Percentiles rank a stretch among this genome's conserved stretches.
Conservation (phyloP, 441 rosid species). For the Melastoma candidum region DNA sequence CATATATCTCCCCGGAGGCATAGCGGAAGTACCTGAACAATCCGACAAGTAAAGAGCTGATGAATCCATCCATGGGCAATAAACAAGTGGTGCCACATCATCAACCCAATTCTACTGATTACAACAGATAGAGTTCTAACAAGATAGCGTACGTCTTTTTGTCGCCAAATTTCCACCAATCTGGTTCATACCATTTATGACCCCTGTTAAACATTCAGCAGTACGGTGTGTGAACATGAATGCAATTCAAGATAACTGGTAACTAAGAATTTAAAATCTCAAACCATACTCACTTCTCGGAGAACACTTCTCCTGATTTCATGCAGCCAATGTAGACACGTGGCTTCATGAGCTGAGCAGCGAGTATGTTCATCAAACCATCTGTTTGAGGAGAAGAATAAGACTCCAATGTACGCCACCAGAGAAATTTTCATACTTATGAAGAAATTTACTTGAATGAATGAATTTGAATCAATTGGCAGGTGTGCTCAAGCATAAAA, state of each 20-base stretch:
- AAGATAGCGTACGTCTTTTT: slow-evolving; percentile 65
- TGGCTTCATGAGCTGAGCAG: slow-evolving; percentile 63
- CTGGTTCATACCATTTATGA: slow-evolving; percentile 92
- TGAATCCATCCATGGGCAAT: neutral
- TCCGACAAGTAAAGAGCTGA: slow-evolving; percentile 7
- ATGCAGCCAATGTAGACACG: slow-evolving; percentile 91
- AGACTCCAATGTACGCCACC: neutral
- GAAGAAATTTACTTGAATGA: too few relatives aligned
- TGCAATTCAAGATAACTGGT: slow-evolving; percentile 1
- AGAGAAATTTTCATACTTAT: too few relatives aligned
- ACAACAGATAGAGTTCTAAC: slow-evolving; percentile 1
- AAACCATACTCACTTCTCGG: slow-evolving; percentile 57
- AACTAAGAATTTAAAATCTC: neutral
- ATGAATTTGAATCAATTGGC: too few relatives aligned
- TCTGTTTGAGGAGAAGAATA: slow-evolving; percentile 31
- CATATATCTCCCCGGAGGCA: slow-evolving; percentile 91
- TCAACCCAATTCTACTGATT: neutral
- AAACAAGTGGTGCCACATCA: neutral
- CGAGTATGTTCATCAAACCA: slow-evolving; percentile 68
- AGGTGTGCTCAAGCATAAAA: too few relatives aligned
- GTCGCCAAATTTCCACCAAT: slow-evolving; percentile 99
- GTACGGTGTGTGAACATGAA: slow-evolving; percentile 2
- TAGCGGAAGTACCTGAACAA: slow-evolving; percentile 76
- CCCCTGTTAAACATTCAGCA: slow-evolving; percentile 38
- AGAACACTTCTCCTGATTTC: slow-evolving; percentile 94